Evolutionary conservation across 2,329 filamentous ascomycete genomes (phyloP).

Genomic region (Daldinia sp.): DNA sequence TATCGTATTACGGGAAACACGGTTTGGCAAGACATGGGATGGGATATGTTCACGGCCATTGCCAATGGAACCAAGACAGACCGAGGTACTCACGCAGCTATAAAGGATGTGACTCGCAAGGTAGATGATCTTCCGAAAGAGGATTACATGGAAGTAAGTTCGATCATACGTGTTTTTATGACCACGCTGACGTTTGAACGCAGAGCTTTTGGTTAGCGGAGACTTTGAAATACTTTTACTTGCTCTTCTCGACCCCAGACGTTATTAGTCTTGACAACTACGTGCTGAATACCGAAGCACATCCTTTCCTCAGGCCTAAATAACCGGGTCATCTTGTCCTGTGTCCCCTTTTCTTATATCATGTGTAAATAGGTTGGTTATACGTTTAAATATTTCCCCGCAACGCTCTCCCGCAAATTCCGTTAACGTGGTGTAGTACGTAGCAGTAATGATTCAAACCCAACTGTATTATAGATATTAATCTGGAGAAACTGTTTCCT

Average conservation of each 20-base stretch:
- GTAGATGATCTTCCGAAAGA: constrained; percentile 54
- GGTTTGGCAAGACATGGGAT: constrained; percentile 43
- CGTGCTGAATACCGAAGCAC: constrained; percentile 58
- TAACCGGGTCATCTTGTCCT: neutral
- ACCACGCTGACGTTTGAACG: constrained; percentile 3
- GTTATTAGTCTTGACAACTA: constrained; percentile 67
- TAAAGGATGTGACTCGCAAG: constrained; percentile 52
- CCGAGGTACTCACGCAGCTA: constrained; percentile 41
- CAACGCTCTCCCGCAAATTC: neutral
- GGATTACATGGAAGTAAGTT: constrained; percentile 53
- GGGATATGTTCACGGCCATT: constrained; percentile 46
- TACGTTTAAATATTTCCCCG: neutral
- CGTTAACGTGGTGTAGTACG: neutral
- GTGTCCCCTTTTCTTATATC: neutral
- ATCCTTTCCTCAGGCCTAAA: constrained; percentile 42
- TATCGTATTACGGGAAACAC: constrained; percentile 45
- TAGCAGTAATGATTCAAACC: neutral
- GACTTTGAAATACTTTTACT: constrained; percentile 60
- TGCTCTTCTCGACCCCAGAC: constrained; percentile 56
- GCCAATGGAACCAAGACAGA: constrained; percentile 40
- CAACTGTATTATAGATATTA: neutral
- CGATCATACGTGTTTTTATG: neutral
- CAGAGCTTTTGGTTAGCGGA: constrained; percentile 69
- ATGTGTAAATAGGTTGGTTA: neutral
- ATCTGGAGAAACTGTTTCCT: neutral